Conservation (phyloP, 192 early-diverging fungal species). For the Spizellomyces punctatus region DNA sequence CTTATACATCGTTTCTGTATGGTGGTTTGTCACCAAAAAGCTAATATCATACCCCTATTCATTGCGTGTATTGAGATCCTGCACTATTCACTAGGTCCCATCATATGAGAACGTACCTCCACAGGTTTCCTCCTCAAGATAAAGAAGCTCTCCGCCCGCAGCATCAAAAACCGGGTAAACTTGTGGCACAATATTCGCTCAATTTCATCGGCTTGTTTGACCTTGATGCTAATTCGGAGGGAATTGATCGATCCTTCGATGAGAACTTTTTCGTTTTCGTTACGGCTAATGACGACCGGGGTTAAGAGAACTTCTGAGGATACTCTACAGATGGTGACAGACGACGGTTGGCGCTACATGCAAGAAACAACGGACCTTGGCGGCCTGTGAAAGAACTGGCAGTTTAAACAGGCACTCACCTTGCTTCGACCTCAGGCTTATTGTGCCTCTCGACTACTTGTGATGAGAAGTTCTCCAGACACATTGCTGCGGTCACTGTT, state of each 20-base stretch:
- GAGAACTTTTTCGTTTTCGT: conserved; percentile 91
- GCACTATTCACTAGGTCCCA: not conserved
- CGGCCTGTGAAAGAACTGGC: not conserved
- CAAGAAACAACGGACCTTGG: not conserved
- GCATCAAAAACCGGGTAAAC: conserved; percentile 97
- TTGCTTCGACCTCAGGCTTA: conserved; percentile 94
- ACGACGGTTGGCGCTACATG: too few relatives aligned
- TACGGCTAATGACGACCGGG: conserved; percentile 82
- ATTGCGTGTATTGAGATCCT: not conserved
- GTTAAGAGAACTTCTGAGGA: conserved; percentile 86
- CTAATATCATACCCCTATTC: conserved; percentile 94
- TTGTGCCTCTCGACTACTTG: conserved; percentile 98
- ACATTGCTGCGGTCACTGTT: conserved; percentile 91
- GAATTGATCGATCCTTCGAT: conserved; percentile 94
- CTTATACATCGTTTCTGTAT: conserved; percentile 98
- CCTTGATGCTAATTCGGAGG: conserved; percentile 89
- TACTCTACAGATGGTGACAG: conserved; percentile 42
- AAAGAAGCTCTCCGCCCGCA: conserved; percentile 95
- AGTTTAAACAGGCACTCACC: conserved; percentile 44
- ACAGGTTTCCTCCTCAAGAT: conserved; percentile 91
- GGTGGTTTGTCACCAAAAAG: conserved; percentile 96
- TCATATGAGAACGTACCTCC: conserved; percentile 8
- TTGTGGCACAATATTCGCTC: conserved; percentile 93
- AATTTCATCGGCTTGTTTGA: conserved; percentile 98
- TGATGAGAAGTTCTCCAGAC: conserved; percentile 96